A percentile compares a stretch with the other conserved stretches of the same genome.
Conservation (phyloP, 495 filamentous ascomycete genomes). For the Chlorociboria aeruginascens region DNA sequence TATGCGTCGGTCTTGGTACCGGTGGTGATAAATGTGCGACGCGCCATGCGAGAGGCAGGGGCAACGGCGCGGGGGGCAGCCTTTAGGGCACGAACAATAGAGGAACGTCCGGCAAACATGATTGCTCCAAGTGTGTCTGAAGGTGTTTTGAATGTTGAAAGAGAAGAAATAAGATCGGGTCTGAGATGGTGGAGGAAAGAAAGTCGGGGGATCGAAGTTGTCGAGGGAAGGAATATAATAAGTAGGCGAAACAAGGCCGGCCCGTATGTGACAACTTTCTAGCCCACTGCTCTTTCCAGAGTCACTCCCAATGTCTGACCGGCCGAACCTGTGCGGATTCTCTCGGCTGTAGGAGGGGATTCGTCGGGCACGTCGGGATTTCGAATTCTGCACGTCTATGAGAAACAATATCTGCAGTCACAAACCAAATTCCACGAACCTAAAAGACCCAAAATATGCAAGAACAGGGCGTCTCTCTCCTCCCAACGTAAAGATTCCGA, state of each 20-base stretch:
- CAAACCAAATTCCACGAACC: not conserved
- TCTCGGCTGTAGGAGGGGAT: not conserved
- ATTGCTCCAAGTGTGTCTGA: not conserved
- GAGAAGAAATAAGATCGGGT: not conserved
- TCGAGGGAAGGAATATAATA: not conserved
- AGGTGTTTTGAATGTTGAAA: not conserved
- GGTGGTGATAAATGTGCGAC: not conserved
- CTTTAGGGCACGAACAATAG: slow-evolving; percentile 3
- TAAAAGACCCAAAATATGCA: not conserved
- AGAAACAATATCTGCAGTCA: not conserved
- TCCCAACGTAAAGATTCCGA: not conserved
- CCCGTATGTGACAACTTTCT: not conserved
- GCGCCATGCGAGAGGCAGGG: not conserved
- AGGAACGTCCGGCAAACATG: slow-evolving; percentile 11
- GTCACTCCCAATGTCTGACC: not conserved
- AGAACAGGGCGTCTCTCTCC: not conserved
- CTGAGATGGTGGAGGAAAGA: not conserved
- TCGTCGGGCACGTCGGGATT: not conserved
- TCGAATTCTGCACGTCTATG: not conserved
- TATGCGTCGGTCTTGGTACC: slow-evolving; percentile 3
- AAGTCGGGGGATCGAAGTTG: not conserved
- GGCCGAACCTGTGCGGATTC: not conserved
- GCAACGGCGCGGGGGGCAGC: not conserved
- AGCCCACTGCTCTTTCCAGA: not conserved
- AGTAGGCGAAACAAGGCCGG: not conserved